phyloP scores from a whole-genome alignment of 2,329 filamentous ascomycete genomes.

The Amesomyces nigricolor region DNA sequence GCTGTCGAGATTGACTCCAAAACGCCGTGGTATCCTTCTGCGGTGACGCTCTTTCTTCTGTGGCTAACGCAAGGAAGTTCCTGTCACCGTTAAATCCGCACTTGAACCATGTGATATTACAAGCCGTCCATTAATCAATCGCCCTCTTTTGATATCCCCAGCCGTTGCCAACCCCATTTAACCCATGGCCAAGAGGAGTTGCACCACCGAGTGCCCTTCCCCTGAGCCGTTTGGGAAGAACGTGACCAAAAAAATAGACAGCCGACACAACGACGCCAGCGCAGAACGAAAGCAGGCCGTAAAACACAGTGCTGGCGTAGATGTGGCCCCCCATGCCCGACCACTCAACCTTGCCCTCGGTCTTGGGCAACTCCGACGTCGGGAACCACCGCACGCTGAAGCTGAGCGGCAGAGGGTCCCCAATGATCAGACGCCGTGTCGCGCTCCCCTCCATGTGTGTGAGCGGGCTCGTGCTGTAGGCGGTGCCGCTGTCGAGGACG shows the following conservation, averaged over 20 bases:
- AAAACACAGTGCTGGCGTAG: conserved; percentile 59
- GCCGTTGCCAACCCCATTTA: conserved; percentile 49
- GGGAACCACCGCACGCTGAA: conserved; percentile 87
- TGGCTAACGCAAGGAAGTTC: no score
- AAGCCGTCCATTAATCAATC: conserved; percentile 34
- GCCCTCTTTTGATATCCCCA: conserved; percentile 54
- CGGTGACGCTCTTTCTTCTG: no score
- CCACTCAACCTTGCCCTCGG: conserved; percentile 61
- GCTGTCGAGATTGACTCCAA: neutral
- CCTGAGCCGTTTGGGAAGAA: conserved; percentile 50
- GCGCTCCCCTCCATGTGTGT: conserved; percentile 50
- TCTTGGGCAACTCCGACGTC: conserved; percentile 62
- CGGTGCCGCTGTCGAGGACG: conserved; percentile 79
- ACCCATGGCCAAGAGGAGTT: conserved; percentile 52
- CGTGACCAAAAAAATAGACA: conserved; percentile 56
- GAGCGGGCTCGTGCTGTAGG: conserved; percentile 75
- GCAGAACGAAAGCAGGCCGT: conserved; percentile 53
- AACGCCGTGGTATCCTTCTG: conserved; percentile 3
- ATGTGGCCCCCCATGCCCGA: conserved; percentile 59
- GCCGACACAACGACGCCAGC: conserved; percentile 50
- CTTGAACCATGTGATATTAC: no score
- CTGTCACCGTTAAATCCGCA: neutral
- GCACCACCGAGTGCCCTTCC: conserved; percentile 50
- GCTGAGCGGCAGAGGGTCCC: conserved; percentile 71
- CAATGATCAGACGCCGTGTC: conserved; percentile 70